Conservation (phyloP, 1,284 basidiomycete species). For the Cryptococcus depauperatus region DNA sequence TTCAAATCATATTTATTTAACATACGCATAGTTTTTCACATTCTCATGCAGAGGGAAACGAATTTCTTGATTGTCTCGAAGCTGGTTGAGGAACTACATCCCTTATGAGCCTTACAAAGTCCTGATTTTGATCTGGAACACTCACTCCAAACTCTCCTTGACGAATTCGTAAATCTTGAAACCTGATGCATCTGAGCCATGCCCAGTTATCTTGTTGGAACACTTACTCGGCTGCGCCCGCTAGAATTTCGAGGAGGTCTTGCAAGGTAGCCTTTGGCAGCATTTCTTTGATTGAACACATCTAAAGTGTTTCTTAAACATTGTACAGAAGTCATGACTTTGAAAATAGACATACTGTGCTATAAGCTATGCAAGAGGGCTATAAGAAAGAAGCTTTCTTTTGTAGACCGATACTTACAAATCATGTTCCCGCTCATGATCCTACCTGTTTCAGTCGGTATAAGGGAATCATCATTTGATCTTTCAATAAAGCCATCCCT, state of each 20-base stretch:
- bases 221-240: conserved; percentile 17
- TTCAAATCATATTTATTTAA: conserved; percentile 7
- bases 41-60: conserved; percentile 24
- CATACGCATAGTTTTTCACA: conserved; percentile 27
- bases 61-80: conserved; percentile 25
- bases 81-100: conserved; percentile 28
- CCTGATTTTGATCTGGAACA: background rate
- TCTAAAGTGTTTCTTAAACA: conserved; percentile 7
- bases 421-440: conserved; percentile 36
- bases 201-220: background rate
- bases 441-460: conserved; percentile 18
- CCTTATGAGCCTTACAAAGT: conserved; percentile 2
- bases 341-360: conserved; percentile 14
- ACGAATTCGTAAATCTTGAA: conserved; percentile 33
- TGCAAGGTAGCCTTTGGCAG: conserved; percentile 12
- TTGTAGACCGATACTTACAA: conserved; percentile 22
- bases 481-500: conserved; percentile 54
- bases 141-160: conserved; percentile 34
- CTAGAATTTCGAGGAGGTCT: conserved; percentile 20
- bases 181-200: conserved; percentile 17
- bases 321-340: background rate
- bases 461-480: conserved; percentile 21
- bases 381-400: too few species aligned
- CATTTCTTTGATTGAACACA: conserved; percentile 22
- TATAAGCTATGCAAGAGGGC: conserved; percentile 1